A percentile compares a stretch with the other conserved stretches of the same genome.
phyloP scores from a whole-genome alignment of 768 basidiomycete genomes.

The Tephrocybe sp. region DNA sequence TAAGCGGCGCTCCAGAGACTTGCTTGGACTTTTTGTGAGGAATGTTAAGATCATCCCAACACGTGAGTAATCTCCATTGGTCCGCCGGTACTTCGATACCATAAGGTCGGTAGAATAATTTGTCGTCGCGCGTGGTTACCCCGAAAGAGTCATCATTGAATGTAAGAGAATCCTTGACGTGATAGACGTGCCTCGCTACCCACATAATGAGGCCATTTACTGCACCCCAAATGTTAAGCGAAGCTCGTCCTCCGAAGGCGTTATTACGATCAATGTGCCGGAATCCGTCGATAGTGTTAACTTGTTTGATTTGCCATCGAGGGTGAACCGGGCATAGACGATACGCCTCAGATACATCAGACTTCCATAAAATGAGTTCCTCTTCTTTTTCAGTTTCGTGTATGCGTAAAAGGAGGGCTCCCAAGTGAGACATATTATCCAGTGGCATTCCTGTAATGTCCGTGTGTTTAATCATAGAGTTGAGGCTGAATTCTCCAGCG shows the following conservation, averaged over 20 bases:
- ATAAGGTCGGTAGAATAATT: constrained; percentile 1
- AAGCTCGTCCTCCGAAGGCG: not conserved
- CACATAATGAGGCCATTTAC: not conserved
- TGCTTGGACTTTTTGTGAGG: constrained; percentile 10
- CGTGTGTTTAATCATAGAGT: constrained; percentile 20
- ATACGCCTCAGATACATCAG: constrained; percentile 27
- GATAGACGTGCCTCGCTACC: not conserved
- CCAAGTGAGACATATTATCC: constrained; percentile 18
- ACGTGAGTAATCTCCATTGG: not conserved
- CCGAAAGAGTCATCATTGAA: not conserved
- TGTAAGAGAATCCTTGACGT: not conserved
- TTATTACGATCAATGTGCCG: not conserved
- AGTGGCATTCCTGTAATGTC: constrained; percentile 9
- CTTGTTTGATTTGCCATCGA: constrained; percentile 21
- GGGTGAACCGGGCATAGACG: constrained; percentile 33
- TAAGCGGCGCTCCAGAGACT: not conserved
- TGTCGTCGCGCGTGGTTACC: not conserved
- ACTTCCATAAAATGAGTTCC: constrained; percentile 33
- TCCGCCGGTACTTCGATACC: not conserved
- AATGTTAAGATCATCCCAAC: no score
- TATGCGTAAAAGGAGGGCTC: constrained; percentile 4
- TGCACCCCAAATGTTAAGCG: not conserved
- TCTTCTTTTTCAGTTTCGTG: not conserved
- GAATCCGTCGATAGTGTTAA: not conserved
- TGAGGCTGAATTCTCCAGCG: constrained; percentile 23